Evolutionary conservation across 1,284 basidiomycete species (phyloP), one percentile per base, ranked within the genome.

Genomic region (Wallemia hederae): DNA sequence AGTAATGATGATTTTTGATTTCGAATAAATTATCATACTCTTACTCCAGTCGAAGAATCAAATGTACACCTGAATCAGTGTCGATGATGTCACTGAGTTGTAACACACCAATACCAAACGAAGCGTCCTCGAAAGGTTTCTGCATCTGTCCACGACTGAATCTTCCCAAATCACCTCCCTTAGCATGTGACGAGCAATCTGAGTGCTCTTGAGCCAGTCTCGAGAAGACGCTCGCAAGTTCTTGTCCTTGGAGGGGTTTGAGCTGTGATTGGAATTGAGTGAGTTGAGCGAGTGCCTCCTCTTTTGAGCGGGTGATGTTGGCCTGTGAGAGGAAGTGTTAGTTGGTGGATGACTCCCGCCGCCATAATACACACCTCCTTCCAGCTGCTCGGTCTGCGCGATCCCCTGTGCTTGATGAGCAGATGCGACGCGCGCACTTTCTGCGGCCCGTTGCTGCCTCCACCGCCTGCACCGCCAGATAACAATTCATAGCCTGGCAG

Each of bases 111-210:
- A 97, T 77, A 0, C 72, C 78, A 71, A 81, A 96, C 9, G 90
- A 78, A 2, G 85, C 85, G 25, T 94, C 87, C 74, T 97, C 91
- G 69, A 99, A 99, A 24, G 88, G 81, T 72, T 88, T 90, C 73
- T 99, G 94, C 94, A 99, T 99, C 75, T 87, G 83, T 1, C 85
- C 86, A 17, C 73, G 78, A 1, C 77, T 78, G 69, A 99, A 99
- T 74, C 75, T 77, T 2, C 94, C 87, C 2, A 96, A 77, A 70
- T 96, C 89, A 1, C 90, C 90, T 1, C 76, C 77, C 64, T 83
- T 76, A 28, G 75, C 70, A 67, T 89, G 83, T 59, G 85, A 89
- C 1, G 84, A 85, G 71, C 88, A 92, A 70, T 96, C 89, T 27
- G 85, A 90, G 69, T 91, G 77, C 60, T 73, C 66, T 11, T 70